phyloP scores from a whole-genome alignment of 768 basidiomycete genomes.

The Tricholomella constricta region DNA sequence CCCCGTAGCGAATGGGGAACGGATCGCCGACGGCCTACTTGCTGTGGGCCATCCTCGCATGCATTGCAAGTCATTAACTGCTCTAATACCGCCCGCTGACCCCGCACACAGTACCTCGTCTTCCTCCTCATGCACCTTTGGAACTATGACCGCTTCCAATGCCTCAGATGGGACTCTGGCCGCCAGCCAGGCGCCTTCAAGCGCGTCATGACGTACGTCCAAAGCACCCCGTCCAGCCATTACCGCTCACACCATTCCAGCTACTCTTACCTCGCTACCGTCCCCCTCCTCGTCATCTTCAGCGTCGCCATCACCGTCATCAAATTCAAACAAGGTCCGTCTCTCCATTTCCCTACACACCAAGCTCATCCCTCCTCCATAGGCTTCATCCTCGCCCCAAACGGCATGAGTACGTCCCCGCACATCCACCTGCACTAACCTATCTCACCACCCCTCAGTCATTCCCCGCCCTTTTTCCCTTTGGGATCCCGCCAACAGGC shows the following conservation, averaged over 20 bases:
- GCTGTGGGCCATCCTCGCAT: constrained; percentile 73
- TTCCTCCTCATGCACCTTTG: constrained; percentile 79
- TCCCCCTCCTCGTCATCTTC: constrained; percentile 68
- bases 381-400: constrained; percentile 43
- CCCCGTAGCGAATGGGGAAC: constrained; percentile 53
- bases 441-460: constrained; percentile 36
- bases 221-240: neutral
- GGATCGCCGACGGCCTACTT: constrained; percentile 76
- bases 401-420: constrained; percentile 33
- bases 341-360: neutral
- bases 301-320: constrained; percentile 59
- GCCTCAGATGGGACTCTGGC: constrained; percentile 73
- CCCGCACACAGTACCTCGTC: constrained; percentile 53
- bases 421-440: neutral
- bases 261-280: constrained; percentile 77
- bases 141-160: constrained; percentile 76
- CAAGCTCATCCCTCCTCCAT: neutral
- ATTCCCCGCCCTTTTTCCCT: constrained; percentile 55
- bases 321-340: constrained; percentile 73
- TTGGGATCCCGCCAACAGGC: constrained; percentile 48
- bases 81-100: constrained; percentile 40
- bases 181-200: constrained; percentile 85
- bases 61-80: constrained; percentile 55
- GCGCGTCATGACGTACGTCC: constrained; percentile 80
- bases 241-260: constrained; percentile 32